A percentile compares a stretch with the other conserved stretches of the same genome.
Evolutionary conservation across 768 basidiomycete species (phyloP).

Genomic region (Hericium rajendrae): DNA sequence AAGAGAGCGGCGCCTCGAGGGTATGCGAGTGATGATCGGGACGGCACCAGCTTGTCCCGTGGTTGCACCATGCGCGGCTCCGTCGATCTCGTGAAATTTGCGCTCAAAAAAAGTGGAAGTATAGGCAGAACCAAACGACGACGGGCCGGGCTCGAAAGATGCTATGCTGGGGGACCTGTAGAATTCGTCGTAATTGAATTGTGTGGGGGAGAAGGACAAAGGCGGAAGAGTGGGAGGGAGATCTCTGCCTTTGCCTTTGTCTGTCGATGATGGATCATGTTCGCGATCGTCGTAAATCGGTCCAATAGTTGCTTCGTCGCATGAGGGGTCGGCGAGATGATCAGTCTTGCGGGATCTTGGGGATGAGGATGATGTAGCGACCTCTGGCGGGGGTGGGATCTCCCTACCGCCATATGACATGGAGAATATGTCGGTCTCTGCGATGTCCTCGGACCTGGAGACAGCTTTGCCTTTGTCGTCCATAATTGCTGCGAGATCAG

Average conservation of each 20-base stretch:
- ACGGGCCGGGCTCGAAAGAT: slow-evolving; percentile 20
- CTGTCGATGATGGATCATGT: slow-evolving; percentile 4
- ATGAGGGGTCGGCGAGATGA: background rate
- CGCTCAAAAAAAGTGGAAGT: background rate
- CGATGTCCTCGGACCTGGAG: slow-evolving; percentile 45
- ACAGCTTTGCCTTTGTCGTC: slow-evolving; percentile 46
- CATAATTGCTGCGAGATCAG: background rate
- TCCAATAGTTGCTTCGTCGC: background rate
- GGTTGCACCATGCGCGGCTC: background rate
- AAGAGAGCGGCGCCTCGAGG: slow-evolving; percentile 44
- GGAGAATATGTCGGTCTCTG: slow-evolving; percentile 21
- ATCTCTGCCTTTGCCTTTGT: slow-evolving; percentile 48
- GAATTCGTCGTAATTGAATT: slow-evolving; percentile 34
- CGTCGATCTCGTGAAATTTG: background rate
- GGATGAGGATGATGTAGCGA: too few relatives aligned
- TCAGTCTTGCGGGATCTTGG: too few relatives aligned
- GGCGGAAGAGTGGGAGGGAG: slow-evolving; percentile 56
- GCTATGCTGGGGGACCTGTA: slow-evolving; percentile 26
- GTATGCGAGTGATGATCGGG: slow-evolving; percentile 17
- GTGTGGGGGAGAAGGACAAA: slow-evolving; percentile 47
- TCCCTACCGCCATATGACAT: slow-evolving; percentile 13
- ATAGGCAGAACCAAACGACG: slow-evolving; percentile 22
- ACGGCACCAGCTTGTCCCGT: slow-evolving; percentile 1
- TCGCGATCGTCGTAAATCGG: slow-evolving; percentile 7
- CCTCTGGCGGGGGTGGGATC: background rate